Evolutionary conservation across 2,329 filamentous ascomycete species (phyloP).

Genomic region (Rachicladosporium sp.): DNA sequence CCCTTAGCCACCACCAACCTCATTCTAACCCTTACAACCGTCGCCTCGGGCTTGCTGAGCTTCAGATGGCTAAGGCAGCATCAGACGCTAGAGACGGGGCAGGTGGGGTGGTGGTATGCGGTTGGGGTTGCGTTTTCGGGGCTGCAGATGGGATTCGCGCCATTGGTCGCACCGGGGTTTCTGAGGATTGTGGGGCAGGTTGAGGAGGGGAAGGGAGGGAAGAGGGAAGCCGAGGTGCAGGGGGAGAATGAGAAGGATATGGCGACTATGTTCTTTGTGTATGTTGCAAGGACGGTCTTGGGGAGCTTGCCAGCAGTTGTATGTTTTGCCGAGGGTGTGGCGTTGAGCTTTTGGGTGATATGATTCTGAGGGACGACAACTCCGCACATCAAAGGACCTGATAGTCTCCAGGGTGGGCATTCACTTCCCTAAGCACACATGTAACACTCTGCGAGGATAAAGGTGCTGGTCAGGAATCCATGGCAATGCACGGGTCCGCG

Average conservation of each 20-base stretch:
- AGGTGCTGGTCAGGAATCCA: no score
- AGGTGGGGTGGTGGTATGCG: conserved; percentile 17
- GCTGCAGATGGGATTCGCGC: conserved; percentile 15
- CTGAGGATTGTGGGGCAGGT: conserved; percentile 11
- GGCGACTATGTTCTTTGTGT: conserved; percentile 16
- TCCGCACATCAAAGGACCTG: no score
- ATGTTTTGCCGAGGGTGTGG: conserved; percentile 19
- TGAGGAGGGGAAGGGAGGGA: conserved; percentile 3
- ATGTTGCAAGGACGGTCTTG: conserved; percentile 15
- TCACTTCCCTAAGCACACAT: no score
- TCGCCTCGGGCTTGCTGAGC: conserved; percentile 11
- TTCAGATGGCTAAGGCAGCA: conserved; percentile 16
- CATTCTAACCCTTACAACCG: conserved; percentile 9
- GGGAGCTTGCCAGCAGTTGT: conserved; percentile 17
- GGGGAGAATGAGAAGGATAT: conserved; percentile 13
- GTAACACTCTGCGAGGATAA: no score
- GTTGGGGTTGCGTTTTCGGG: conserved; percentile 16
- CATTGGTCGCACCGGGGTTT: conserved; percentile 3
- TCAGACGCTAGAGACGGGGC: conserved; percentile 14
- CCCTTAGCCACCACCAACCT: conserved; percentile 12
- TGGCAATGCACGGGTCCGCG: no score
- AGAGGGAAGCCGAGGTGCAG: conserved; percentile 8
- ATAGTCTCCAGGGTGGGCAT: no score
- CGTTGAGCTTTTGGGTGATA: conserved; percentile 14
- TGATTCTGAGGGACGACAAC: not conserved